Evolutionary conservation across 1,139 yeast species (phyloP).

Genomic region (Zygoascus sp.): DNA sequence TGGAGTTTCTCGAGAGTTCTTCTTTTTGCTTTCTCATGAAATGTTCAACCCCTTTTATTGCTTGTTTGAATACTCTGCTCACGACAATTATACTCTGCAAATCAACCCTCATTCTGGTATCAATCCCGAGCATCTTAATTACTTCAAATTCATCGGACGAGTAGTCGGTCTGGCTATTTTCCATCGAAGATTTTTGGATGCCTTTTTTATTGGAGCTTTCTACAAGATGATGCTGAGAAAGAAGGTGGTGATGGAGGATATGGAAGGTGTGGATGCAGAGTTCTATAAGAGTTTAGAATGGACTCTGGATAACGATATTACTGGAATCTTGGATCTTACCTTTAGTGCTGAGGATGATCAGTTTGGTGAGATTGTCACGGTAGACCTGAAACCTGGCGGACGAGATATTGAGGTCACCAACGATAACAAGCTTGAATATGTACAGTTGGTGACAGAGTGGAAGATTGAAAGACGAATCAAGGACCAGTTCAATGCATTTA

Average conservation of each 20-base stretch:
- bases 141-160: slow-evolving; percentile 96
- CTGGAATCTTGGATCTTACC: slow-evolving; percentile 78
- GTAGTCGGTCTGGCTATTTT: slow-evolving; percentile 97
- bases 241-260: slow-evolving; percentile 90
- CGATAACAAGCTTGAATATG: slow-evolving; percentile 92
- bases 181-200: slow-evolving; percentile 96
- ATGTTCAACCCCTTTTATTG: slow-evolving; percentile 99
- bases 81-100: slow-evolving; percentile 95
- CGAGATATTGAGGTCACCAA: slow-evolving; percentile 85
- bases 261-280: slow-evolving; percentile 99
- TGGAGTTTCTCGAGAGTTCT: slow-evolving; percentile 97
- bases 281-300: slow-evolving; percentile 91
- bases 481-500: slow-evolving; percentile 92
- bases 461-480: slow-evolving; percentile 88
- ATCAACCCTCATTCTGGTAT: slow-evolving; percentile 97
- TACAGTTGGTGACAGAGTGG: slow-evolving; percentile 94
- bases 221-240: slow-evolving; percentile 96
- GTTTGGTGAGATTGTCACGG: slow-evolving; percentile 87
- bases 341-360: slow-evolving; percentile 94
- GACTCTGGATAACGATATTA: slow-evolving; percentile 92
- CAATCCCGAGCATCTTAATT: slow-evolving; percentile 95
- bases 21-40: slow-evolving; percentile 92
- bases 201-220: slow-evolving; percentile 95
- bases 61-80: slow-evolving; percentile 93
- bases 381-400: slow-evolving; percentile 88